phyloP scores from a whole-genome alignment of 2,329 filamentous ascomycete species.

The Epicoccum sorghinum region DNA sequence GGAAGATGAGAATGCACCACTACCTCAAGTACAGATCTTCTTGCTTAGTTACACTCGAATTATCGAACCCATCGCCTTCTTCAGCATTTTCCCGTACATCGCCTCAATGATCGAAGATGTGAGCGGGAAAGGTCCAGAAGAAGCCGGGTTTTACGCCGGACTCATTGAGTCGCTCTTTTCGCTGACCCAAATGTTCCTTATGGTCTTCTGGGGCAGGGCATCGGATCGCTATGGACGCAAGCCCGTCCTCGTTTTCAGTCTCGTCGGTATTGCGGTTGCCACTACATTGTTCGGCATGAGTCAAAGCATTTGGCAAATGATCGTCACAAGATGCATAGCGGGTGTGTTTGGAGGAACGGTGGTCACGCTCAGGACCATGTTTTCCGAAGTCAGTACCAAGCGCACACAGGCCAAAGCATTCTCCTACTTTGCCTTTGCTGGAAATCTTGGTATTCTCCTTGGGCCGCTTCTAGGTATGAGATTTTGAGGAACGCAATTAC shows the following conservation, averaged over 20 bases:
- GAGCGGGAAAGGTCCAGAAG: constrained; percentile 60
- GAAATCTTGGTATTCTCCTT: constrained; percentile 75
- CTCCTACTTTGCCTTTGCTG: constrained; percentile 76
- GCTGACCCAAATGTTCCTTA: constrained; percentile 75
- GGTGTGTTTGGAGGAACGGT: constrained; percentile 77
- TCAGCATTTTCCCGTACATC: constrained; percentile 81
- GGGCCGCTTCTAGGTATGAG: constrained; percentile 65
- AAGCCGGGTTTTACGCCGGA: constrained; percentile 81
- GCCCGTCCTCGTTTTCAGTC: constrained; percentile 70
- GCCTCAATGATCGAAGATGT: constrained; percentile 76
- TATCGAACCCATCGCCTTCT: constrained; percentile 81
- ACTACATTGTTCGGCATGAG: constrained; percentile 73
- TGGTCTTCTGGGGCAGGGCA: constrained; percentile 74
- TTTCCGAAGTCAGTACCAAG: constrained; percentile 72
- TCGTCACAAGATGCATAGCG: constrained; percentile 71
- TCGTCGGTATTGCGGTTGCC: constrained; percentile 66
- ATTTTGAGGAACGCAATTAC: neutral
- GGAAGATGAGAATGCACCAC: constrained; percentile 32
- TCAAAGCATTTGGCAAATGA: constrained; percentile 73
- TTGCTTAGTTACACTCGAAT: constrained; percentile 75
- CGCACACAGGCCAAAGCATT: constrained; percentile 76
- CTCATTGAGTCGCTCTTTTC: constrained; percentile 76
- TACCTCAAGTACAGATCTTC: constrained; percentile 63
- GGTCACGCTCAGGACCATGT: constrained; percentile 77
- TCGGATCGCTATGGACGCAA: constrained; percentile 74